Evolutionary conservation across 768 basidiomycete species (phyloP).

Genomic region (Collybia nuda): DNA sequence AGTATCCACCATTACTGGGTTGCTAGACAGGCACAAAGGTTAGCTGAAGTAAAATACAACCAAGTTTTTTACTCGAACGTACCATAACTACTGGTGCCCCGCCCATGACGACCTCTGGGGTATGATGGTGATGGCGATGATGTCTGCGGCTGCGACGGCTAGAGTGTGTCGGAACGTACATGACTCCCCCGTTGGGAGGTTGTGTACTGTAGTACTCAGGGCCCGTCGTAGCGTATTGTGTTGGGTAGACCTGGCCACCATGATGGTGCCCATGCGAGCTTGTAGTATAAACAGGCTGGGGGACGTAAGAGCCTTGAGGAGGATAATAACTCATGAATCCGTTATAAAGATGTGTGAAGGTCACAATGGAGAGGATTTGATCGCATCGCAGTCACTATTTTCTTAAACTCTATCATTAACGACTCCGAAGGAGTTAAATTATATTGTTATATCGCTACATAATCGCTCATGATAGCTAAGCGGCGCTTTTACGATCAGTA

Average conservation of each 20-base stretch:
- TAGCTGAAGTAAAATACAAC: background rate
- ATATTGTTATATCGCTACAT: too few relatives aligned
- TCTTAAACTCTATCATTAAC: too few relatives aligned
- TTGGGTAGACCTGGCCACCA: constrained; percentile 13
- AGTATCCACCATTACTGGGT: constrained; percentile 25
- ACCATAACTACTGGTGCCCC: constrained; percentile 28
- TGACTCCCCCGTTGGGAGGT: constrained; percentile 7
- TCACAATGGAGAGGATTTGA: too few relatives aligned
- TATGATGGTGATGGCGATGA: constrained; percentile 22
- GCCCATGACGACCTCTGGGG: constrained; percentile 19
- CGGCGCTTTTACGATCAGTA: background rate
- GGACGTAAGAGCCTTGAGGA: constrained; percentile 29
- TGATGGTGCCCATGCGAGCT: constrained; percentile 16
- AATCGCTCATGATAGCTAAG: background rate
- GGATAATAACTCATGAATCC: constrained; percentile 35
- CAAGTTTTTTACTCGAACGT: constrained; percentile 4
- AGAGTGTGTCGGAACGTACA: constrained; percentile 15
- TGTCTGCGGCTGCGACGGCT: constrained; percentile 20
- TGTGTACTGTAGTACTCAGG: constrained; percentile 10
- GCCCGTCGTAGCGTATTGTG: constrained; percentile 6
- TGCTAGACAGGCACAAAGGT: constrained; percentile 16
- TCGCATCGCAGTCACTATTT: too few relatives aligned
- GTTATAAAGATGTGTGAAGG: too few relatives aligned
- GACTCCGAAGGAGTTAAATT: too few relatives aligned
- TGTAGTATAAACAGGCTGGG: constrained; percentile 27